These are phyloP conservation scores for Cymbidium sinense DNA, from an alignment of 106 monocot species.

Conservation along the genomic window DNA sequence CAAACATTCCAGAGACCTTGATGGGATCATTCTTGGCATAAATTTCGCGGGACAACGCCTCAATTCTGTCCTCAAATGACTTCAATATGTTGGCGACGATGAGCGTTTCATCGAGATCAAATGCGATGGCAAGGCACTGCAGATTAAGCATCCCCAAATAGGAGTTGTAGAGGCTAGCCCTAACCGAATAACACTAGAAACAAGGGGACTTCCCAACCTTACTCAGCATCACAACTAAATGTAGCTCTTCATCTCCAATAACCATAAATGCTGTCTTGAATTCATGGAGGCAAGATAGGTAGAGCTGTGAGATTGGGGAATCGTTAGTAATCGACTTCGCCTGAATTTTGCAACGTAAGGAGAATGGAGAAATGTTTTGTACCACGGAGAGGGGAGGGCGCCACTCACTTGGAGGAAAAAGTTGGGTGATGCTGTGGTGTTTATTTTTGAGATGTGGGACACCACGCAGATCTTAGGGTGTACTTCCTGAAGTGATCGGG, in stretches of 20 bases:
- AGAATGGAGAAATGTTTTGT: conserved; percentile 59
- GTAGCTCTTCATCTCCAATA: conserved; percentile 60
- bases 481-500: too few species aligned
- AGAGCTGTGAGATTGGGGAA: conserved; percentile 42
- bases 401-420: conserved; percentile 52
- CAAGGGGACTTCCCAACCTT: conserved; percentile 54
- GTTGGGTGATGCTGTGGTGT: conserved; percentile 51
- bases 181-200: conserved; percentile 80
- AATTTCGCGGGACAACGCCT: conserved; percentile 62
- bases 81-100: conserved; percentile 97
- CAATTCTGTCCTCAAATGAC: conserved; percentile 85
- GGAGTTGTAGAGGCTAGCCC: conserved; percentile 47
- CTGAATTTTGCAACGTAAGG: conserved; percentile 55
- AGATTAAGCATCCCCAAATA: conserved; percentile 78
- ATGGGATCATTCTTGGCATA: conserved; percentile 55
- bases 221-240: conserved; percentile 77
- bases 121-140: conserved; percentile 84
- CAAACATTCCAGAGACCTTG: conserved; percentile 81
- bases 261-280: conserved; percentile 68
- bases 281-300: conserved; percentile 54
- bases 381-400: conserved; percentile 62
- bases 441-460: too few species aligned
- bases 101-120: conserved; percentile 91
- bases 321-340: conserved; percentile 25
- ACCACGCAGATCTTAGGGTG: too few species aligned